Percentiles rank a stretch among this genome's conserved stretches.
Evolutionary conservation across 176 grass and related monocot species (phyloP).

Genomic region (Triticum aestivum): IWGSC_CS_RefSeq_v2.1 NC_057801.1:826515472-826515971

Average conservation of each 20-base stretch:
- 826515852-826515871: too few relatives aligned
- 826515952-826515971: not conserved
- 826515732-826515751: constrained; percentile 8
- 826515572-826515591: not conserved
- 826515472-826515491: constrained; percentile 13
- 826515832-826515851: too few relatives aligned
- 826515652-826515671: not conserved
- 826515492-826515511: constrained; percentile 9
- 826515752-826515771: not conserved
- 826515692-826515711: not conserved
- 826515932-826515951: too few relatives aligned
- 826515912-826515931: too few relatives aligned
- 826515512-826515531: constrained; percentile 1
- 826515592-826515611: not conserved
- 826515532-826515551: constrained; percentile 4
- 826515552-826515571: not conserved
- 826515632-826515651: not conserved
- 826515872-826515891: too few relatives aligned
- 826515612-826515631: not conserved
- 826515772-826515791: too few relatives aligned
- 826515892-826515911: too few relatives aligned
- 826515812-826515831: too few relatives aligned
- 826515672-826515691: not conserved
- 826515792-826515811: too few relatives aligned
- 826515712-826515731: not conserved